Conservation (phyloP, 495 filamentous ascomycete species). For the Hypomontagnella monticulosa region DNA sequence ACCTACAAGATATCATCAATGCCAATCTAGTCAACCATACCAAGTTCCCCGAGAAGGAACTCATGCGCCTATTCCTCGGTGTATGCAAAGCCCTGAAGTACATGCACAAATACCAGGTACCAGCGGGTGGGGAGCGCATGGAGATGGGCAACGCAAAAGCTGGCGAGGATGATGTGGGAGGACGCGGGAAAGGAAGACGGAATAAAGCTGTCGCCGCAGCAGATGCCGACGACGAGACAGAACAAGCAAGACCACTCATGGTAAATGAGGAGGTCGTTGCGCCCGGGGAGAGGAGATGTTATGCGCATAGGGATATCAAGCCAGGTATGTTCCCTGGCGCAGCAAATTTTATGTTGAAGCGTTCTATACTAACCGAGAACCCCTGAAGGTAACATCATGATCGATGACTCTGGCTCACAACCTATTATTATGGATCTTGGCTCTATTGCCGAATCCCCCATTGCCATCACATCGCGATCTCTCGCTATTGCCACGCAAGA, state of each 20-base stretch:
- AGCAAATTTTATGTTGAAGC: slow-evolving; percentile 7
- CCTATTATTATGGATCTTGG: slow-evolving; percentile 99
- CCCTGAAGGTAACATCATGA: slow-evolving; percentile 90
- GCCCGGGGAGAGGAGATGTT: slow-evolving; percentile 78
- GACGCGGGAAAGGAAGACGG: slow-evolving; percentile 66
- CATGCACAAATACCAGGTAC: slow-evolving; percentile 86
- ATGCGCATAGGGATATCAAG: slow-evolving; percentile 97
- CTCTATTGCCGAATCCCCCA: slow-evolving; percentile 86
- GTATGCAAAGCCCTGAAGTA: slow-evolving; percentile 86
- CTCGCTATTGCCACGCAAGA: slow-evolving; percentile 93
- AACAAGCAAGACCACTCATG: slow-evolving; percentile 83
- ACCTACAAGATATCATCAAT: slow-evolving; percentile 97
- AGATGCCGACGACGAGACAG: slow-evolving; percentile 73
- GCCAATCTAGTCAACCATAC: slow-evolving; percentile 97
- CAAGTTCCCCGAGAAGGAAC: slow-evolving; percentile 80
- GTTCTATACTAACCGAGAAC: slow-evolving; percentile 30
- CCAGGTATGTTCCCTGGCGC: slow-evolving; percentile 68
- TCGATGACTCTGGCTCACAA: slow-evolving; percentile 81
- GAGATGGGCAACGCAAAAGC: slow-evolving; percentile 45
- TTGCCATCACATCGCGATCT: slow-evolving; percentile 91
- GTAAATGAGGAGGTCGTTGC: slow-evolving; percentile 80
- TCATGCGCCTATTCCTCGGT: slow-evolving; percentile 91
- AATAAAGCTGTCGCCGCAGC: slow-evolving; percentile 54
- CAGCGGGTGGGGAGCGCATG: slow-evolving; percentile 60
- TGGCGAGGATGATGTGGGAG: slow-evolving; percentile 55